A percentile compares a stretch with the other conserved stretches of the same genome.
These are phyloP conservation scores for Penicillium paxilli DNA, from an alignment of 495 filamentous ascomycete genomes.

Conservation along the genomic window DNA sequence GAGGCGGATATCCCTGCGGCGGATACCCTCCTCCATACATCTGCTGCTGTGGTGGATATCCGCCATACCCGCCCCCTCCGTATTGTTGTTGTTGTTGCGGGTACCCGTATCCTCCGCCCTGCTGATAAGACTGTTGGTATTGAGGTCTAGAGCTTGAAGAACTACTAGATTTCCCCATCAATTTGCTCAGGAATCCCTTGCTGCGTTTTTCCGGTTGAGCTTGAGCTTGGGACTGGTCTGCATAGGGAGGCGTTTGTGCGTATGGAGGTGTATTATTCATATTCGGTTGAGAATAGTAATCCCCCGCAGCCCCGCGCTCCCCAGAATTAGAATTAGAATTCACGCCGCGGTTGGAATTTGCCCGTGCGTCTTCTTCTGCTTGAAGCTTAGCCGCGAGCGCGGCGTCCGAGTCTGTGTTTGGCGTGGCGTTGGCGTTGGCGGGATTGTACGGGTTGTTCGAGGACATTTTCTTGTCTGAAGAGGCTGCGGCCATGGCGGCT, in stretches of 20 bases:
- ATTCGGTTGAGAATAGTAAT: slow-evolving; percentile 42
- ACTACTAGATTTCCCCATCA: slow-evolving; percentile 41
- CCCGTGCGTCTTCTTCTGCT: slow-evolving; percentile 75
- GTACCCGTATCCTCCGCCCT: slow-evolving; percentile 14
- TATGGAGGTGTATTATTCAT: slow-evolving; percentile 28
- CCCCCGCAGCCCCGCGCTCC: slow-evolving; percentile 8
- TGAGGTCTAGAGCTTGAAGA: slow-evolving; percentile 18
- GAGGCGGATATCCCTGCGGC: slow-evolving; percentile 39
- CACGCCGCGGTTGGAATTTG: slow-evolving; percentile 25
- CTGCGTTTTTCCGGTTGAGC: slow-evolving; percentile 25
- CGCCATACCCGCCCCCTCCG: slow-evolving; percentile 26
- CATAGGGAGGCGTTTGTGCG: slow-evolving; percentile 18
- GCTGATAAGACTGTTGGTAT: slow-evolving; percentile 17
- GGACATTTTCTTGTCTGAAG: slow-evolving; percentile 57
- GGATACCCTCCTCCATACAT: slow-evolving; percentile 42
- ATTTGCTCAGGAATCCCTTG: slow-evolving; percentile 49
- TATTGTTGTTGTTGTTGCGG: slow-evolving; percentile 12
- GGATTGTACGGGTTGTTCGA: slow-evolving; percentile 62
- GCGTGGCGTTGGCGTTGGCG: slow-evolving; percentile 12
- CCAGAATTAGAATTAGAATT: too few species aligned
- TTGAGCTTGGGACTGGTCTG: slow-evolving; percentile 21
- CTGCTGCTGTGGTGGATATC: slow-evolving; percentile 38
- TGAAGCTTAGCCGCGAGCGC: slow-evolving; percentile 74
- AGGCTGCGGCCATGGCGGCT: slow-evolving; percentile 36
- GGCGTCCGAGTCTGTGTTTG: slow-evolving; percentile 65